Conservation (phyloP, 352 stramenopile genomes). For the Globisporangium polare region DNA sequence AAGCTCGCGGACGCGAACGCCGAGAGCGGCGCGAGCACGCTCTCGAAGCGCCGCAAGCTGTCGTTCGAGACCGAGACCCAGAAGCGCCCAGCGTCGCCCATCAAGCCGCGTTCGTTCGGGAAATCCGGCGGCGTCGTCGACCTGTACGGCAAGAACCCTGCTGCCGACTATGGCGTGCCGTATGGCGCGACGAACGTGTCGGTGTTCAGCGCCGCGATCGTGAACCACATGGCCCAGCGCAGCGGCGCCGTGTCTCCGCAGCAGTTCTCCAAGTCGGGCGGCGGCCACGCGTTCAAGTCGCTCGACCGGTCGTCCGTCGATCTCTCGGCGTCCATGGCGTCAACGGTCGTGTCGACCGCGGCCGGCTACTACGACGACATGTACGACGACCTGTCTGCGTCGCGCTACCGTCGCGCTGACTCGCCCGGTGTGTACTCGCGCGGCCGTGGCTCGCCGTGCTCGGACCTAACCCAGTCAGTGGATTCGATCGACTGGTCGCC, state of each 20-base stretch:
- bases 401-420: constrained; percentile 25
- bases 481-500: constrained; percentile 45
- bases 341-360: constrained; percentile 45
- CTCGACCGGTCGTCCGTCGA: constrained; percentile 34
- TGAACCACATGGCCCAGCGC: constrained; percentile 10
- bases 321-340: constrained; percentile 63
- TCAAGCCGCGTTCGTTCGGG: constrained; percentile 13
- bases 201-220: constrained; percentile 12
- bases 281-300: constrained; percentile 29
- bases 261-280: constrained; percentile 8
- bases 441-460: constrained; percentile 11
- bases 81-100: constrained; percentile 2
- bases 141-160: constrained; percentile 11
- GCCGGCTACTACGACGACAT: constrained; percentile 55
- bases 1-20: constrained; percentile 21
- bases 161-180: neutral
- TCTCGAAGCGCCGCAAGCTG: constrained; percentile 41
- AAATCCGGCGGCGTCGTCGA: neutral
- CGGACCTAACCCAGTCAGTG: constrained; percentile 31
- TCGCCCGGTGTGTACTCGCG: constrained; percentile 21
- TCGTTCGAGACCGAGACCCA: constrained; percentile 22
- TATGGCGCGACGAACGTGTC: constrained; percentile 3
- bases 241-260: constrained; percentile 9
- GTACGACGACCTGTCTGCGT: constrained; percentile 39
- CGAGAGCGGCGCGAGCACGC: constrained; percentile 17